These are phyloP conservation scores for Botrytis porri DNA, from an alignment of 2,329 filamentous ascomycete species.

Conservation along the genomic window DNA sequence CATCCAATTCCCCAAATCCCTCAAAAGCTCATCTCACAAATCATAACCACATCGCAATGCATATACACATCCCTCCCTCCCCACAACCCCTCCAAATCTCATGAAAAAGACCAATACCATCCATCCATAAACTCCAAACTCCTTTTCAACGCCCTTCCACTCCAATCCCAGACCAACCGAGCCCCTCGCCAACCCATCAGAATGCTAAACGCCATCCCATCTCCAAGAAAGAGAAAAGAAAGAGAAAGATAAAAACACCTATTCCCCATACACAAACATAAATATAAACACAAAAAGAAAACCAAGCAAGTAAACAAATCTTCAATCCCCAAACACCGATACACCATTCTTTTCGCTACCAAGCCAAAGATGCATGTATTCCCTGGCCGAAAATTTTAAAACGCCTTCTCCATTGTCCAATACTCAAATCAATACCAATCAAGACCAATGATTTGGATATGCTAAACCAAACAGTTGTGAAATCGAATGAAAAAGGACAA, in stretches of 20 bases:
- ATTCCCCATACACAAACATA: not conserved
- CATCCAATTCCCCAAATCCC: not conserved
- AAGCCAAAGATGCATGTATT: not conserved
- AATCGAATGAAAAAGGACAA: not conserved
- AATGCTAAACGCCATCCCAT: not conserved
- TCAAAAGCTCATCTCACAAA: not conserved
- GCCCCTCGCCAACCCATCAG: not conserved
- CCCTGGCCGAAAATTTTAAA: not conserved
- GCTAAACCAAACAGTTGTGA: not conserved
- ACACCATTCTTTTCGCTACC: not conserved
- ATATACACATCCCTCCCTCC: not conserved
- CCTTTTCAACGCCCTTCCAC: not conserved
- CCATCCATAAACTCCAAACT: not conserved
- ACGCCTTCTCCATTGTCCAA: not conserved
- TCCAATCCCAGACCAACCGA: not conserved
- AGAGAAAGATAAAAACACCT: not conserved
- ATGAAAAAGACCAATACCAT: not conserved
- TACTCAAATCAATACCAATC: not conserved
- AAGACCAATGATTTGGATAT: not conserved
- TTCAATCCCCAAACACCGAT: not conserved
- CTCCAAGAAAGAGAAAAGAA: not conserved
- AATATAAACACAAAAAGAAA: not conserved
- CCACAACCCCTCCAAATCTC: not conserved
- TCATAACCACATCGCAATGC: not conserved
- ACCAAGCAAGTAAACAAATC: not conserved